Percentiles rank a stretch among this genome's conserved stretches.
Evolutionary conservation across 2,329 filamentous ascomycete genomes (phyloP).

Genomic region (Gnomoniopsis sp.): DNA sequence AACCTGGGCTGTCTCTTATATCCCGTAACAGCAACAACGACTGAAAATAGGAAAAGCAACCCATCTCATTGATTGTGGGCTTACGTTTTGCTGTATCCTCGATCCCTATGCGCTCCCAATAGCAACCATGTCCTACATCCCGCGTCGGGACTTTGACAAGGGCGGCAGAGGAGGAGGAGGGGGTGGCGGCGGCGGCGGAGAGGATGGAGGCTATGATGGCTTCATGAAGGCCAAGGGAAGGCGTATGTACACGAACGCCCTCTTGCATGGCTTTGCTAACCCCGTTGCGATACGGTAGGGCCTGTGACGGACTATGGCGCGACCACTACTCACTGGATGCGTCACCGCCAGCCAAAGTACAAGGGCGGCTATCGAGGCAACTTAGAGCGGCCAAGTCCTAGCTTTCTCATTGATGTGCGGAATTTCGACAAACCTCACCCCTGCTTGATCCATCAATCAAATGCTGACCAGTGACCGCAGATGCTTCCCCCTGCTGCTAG

Average conservation of each 20-base stretch:
- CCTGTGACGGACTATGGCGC: conserved; percentile 92
- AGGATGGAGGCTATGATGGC: conserved; percentile 16
- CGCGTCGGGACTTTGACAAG: conserved; percentile 43
- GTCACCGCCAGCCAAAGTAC: conserved; percentile 73
- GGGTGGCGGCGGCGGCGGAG: conserved; percentile 3
- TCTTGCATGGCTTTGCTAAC: background rate
- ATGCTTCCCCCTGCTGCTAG: conserved; percentile 84
- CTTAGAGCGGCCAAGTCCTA: conserved; percentile 78
- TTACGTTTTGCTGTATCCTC: background rate
- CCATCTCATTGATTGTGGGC: background rate
- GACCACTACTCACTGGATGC: conserved; percentile 88
- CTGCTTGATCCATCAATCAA: background rate
- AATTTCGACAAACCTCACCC: too few relatives aligned
- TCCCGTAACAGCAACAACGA: background rate
- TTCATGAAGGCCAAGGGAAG: conserved; percentile 44
- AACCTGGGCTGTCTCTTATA: too few relatives aligned
- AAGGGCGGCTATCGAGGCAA: conserved; percentile 70
- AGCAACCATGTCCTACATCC: conserved; percentile 50
- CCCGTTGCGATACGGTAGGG: conserved; percentile 45
- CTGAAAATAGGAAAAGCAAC: background rate
- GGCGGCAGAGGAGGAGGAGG: conserved; percentile 26
- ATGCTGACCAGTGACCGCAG: conserved; percentile 37
- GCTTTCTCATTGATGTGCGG: conserved; percentile 83
- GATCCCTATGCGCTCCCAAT: background rate
- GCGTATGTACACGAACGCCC: conserved; percentile 37